These are phyloP conservation scores for Candida berthetii DNA, from an alignment of 805 yeast species.

Conservation along the genomic window DNA sequence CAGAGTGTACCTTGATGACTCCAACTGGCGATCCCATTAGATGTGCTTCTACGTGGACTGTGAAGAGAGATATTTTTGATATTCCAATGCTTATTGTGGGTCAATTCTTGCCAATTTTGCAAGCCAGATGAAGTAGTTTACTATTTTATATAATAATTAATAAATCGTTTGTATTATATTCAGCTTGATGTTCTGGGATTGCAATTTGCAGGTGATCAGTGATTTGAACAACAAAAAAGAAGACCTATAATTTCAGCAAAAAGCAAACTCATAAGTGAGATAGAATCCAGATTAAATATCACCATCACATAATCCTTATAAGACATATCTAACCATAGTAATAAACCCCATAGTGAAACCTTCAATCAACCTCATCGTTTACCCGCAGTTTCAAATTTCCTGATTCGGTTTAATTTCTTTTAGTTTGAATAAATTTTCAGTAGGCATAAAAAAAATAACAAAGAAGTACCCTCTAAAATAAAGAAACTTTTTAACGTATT, in stretches of 20 bases:
- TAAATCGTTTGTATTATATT: background rate
- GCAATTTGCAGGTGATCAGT: no score
- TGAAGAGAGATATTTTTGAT: conserved; percentile 76
- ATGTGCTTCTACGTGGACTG: conserved; percentile 82
- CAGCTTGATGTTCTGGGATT: no score
- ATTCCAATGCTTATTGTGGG: conserved; percentile 82
- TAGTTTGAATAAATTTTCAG: background rate
- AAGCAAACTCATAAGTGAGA: no score
- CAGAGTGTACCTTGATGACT: conserved; percentile 30
- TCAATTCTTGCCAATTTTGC: conserved; percentile 64
- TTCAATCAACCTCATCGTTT: background rate
- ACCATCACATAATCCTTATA: no score
- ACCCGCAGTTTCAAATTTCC: background rate
- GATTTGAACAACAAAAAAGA: no score
- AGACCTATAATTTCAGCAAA: no score
- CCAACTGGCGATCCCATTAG: conserved; percentile 37
- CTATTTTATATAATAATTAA: no score
- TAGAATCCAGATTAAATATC: no score
- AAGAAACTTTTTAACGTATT: no score
- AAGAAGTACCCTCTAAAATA: background rate
- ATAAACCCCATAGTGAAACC: no score
- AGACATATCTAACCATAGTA: no score
- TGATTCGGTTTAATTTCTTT: background rate
- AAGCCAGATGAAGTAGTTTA: conserved; percentile 11
- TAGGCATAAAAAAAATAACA: background rate